Conservation (phyloP, 2,329 filamentous ascomycete species). For the Neofusicoccum laricinum region DNA sequence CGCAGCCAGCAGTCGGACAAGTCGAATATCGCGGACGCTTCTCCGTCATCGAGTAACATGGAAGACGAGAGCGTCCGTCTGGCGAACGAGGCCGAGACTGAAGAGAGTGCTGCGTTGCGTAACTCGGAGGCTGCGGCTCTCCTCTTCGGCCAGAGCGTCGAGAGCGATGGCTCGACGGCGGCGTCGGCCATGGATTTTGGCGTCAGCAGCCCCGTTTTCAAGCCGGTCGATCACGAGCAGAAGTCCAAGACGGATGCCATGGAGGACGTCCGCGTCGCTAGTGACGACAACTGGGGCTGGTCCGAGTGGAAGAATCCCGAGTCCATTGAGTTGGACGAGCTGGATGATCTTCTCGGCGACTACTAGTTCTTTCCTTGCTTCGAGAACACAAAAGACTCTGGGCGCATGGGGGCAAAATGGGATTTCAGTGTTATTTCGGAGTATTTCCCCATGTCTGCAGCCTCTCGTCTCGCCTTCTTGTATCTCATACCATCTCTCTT, state of each 20-base stretch:
- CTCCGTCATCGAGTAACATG: conserved; percentile 31
- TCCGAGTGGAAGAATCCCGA: conserved; percentile 69
- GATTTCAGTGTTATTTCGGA: not conserved
- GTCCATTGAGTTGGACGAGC: conserved; percentile 86
- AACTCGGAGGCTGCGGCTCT: conserved; percentile 49
- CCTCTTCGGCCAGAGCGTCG: conserved; percentile 45
- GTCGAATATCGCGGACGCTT: conserved; percentile 37
- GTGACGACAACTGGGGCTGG: conserved; percentile 30
- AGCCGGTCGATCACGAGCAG: conserved; percentile 34
- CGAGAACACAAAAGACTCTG: not conserved
- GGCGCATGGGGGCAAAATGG: conserved; percentile 14
- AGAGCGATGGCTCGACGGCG: not conserved
- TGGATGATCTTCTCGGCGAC: conserved; percentile 80
- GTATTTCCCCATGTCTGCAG: not conserved
- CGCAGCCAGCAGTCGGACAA: conserved; percentile 38
- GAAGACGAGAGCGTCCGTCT: conserved; percentile 35
- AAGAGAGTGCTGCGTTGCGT: conserved; percentile 49
- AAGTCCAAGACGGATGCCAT: conserved; percentile 23
- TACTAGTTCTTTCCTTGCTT: conserved; percentile 46
- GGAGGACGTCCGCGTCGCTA: conserved; percentile 31
- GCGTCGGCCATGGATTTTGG: conserved; percentile 20
- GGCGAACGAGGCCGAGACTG: conserved; percentile 42
- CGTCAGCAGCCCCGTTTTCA: conserved; percentile 46
- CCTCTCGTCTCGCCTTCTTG: conserved; percentile 14
- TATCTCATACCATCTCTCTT: conserved; percentile 2